Evolutionary conservation across 345 rosid species (phyloP), one percentile per base, ranked within the genome.

Genomic region (Leavenworthia alabamica): DNA sequence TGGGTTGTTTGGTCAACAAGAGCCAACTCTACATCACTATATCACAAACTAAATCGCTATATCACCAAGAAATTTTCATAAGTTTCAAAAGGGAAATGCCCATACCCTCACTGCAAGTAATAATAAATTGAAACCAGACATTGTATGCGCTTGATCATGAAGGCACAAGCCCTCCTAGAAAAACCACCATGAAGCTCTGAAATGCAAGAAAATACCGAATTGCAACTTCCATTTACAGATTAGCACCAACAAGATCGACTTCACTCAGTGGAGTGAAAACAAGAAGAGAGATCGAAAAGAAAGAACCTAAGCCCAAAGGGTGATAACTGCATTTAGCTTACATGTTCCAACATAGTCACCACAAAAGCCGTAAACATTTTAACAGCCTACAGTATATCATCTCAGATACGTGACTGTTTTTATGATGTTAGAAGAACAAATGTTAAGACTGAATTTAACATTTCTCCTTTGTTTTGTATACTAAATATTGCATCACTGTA

Each of bases 381-480:
- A 31, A 45, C 14, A 69, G 49, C 57, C 19, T 37, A 53, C 28
- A 27, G 19, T 56, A 28, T 41, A 40, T 33, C 70, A 48, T 49
- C 42, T 57, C 26, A 42, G 6, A 40, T 12, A 15, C 4, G 28
- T 54, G 64, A 62, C 43, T 55, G 6, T 35, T 23, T 35, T 33
- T 26, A 27, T 35, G 23, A 37, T 47, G 50, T 36, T 59, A 31
- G 14, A 39, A 40, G 28, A 59, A 29, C 28, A 69, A 54, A 60
- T 36, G 32, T 13, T 31, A 48, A n/a, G 41, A 48, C 46, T 12
- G 53, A 31, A 56, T 46, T 40, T 52, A 62, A 24, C 47, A 63
- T 48, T 28, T 70, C 15, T 43, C 47, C 19, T 51, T 62, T 29
- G 31, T 22, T 40, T 49, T 41, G 41, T 64, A 64, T 71, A 48